Percentiles rank a stretch among this genome's conserved stretches.
phyloP scores from a whole-genome alignment of 306 rosid genomes.

The Prunus mume region DNA sequence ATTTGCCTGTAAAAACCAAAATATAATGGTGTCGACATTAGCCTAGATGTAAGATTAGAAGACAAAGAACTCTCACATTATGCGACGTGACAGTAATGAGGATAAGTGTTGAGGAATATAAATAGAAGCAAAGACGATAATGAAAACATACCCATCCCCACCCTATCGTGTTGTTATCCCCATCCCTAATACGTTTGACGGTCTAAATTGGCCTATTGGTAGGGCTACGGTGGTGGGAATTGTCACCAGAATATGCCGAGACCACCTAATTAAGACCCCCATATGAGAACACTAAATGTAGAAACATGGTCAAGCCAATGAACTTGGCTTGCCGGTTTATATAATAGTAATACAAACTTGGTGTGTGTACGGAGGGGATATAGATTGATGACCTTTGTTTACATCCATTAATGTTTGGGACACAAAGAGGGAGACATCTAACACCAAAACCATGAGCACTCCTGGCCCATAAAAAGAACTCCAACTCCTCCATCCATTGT shows the following conservation, averaged over 20 bases:
- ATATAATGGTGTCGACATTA: too few species aligned
- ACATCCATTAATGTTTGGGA: constrained; percentile 10
- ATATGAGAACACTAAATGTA: not conserved
- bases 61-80: not conserved
- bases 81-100: not conserved
- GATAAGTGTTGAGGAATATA: not conserved
- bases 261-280: constrained; percentile 1
- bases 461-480: not conserved
- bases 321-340: constrained; percentile 2
- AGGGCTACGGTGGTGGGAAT: not conserved
- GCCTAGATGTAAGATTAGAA: not conserved
- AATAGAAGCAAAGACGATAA: not conserved
- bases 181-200: not conserved
- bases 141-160: not conserved
- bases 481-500: not conserved
- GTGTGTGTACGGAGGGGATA: not conserved
- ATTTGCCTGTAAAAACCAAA: too few species aligned
- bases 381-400: constrained; percentile 12
- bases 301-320: constrained; percentile 15
- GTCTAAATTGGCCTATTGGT: not conserved
- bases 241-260: not conserved
- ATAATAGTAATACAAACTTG: not conserved
- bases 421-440: not conserved
- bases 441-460: not conserved
- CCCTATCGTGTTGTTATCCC: not conserved